phyloP scores from a whole-genome alignment of 1,139 yeast species.

The Pichia sp. region DNA sequence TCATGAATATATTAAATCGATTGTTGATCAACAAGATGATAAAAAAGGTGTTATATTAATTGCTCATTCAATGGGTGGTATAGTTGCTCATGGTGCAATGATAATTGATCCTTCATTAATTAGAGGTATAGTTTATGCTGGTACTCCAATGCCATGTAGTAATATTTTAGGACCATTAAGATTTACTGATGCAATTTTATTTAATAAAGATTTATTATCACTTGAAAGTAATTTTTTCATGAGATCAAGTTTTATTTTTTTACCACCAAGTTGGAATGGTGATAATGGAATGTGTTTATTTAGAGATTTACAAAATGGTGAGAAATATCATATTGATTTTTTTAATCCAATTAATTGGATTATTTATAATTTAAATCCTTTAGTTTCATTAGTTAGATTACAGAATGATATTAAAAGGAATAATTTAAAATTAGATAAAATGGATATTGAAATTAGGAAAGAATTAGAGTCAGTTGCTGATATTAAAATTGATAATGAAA shows the following conservation, averaged over 20 bases:
- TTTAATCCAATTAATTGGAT: constrained; percentile 80
- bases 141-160: constrained; percentile 78
- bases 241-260: constrained; percentile 73
- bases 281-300: constrained; percentile 56
- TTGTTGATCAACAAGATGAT: constrained; percentile 26
- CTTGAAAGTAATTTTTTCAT: constrained; percentile 80
- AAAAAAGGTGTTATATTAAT: constrained; percentile 56
- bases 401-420: constrained; percentile 9
- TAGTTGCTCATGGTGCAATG: constrained; percentile 73
- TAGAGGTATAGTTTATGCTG: constrained; percentile 71
- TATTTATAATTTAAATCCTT: constrained; percentile 65
- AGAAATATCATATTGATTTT: constrained; percentile 57
- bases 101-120: constrained; percentile 60
- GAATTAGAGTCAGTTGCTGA: constrained; percentile 16
- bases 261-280: constrained; percentile 54
- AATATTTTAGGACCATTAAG: constrained; percentile 81
- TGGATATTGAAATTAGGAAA: constrained; percentile 11
- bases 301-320: constrained; percentile 34
- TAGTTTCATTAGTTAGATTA: constrained; percentile 35
- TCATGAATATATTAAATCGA: constrained; percentile 36
- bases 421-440: neutral
- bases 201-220: constrained; percentile 68
- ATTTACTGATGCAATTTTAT: constrained; percentile 70
- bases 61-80: constrained; percentile 93
- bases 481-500: constrained; percentile 14